Base-by-base conservation (phyloP, 2,329 filamentous ascomycete genomes). In the Aspergillus bombycis region DNA sequence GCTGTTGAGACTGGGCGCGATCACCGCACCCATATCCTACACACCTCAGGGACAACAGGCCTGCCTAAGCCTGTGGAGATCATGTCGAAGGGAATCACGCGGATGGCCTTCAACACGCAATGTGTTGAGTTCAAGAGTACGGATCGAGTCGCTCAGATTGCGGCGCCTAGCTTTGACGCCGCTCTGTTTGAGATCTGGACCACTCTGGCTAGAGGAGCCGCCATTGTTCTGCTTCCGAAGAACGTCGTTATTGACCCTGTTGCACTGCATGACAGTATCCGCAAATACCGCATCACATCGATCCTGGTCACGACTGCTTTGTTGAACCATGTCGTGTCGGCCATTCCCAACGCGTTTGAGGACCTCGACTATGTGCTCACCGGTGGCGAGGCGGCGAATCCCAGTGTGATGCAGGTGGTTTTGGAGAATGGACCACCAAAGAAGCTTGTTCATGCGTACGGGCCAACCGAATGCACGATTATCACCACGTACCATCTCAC, bases 161-260 rank as follows among this genome's bases (percentile, higher is more conserved):
- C n/a, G 2, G 34, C 32, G 2, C 30, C 46, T 7, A 50, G 57
- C 28, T 59, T 53, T 30, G 57, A 59, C 16, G 28, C 26, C 11
- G 28, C 57, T 4, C 45, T 59, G 3, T 59, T 59, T 30, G 57
- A 59, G n/a, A 38, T 59, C n/a, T 59, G 57, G 57, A 28, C n/a
- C 2, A n/a, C 57, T 11, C 45, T 59, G 28, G n/a, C 26, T 2
- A 28, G 45, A 6, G 57, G 57, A 1, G 45, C 41, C 16, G 16
- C 45, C 14, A 52, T 59, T 19, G 23, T 52, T n/a, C 19, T 32
- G 3, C 19, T 59, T 7, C 57, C 45, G 12, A 34, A 52, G 28
- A 19, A n/a, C 6, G 43, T 48, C 8, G n/a, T 38, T 8, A 19
- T 50, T 4, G 57, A 59, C 2, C 43, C 34, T 4, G 4, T 26